Percentiles rank a stretch among this genome's conserved stretches.
These are phyloP conservation scores for Paspalum notatum DNA, from an alignment of 176 grass and related monocot genomes.

Conservation along the genomic window DNA sequence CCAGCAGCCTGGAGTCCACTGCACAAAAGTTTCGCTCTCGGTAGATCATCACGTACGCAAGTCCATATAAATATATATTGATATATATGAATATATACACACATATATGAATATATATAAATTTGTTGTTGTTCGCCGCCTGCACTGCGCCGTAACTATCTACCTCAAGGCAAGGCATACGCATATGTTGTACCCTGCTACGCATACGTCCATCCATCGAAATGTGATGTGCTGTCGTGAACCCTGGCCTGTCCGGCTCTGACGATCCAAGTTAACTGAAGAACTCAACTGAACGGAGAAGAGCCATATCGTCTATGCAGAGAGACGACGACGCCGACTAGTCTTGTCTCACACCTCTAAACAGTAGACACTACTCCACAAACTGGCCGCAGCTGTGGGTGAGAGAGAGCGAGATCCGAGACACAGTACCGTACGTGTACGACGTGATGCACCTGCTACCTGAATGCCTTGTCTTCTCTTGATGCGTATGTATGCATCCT, in stretches of 20 bases:
- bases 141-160: too few species aligned
- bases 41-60: neutral
- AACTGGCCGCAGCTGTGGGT: slow-evolving; percentile 62
- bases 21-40: neutral
- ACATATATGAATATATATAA: neutral
- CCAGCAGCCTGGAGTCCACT: too few species aligned
- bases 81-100: neutral
- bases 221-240: slow-evolving; percentile 19
- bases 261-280: neutral
- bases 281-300: slow-evolving; percentile 15
- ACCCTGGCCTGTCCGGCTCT: neutral
- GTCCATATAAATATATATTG: neutral
- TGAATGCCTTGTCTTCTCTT: slow-evolving; percentile 47
- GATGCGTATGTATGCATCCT: slow-evolving; percentile 10
- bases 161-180: slow-evolving; percentile 6
- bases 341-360: too few species aligned
- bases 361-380: slow-evolving; percentile 35
- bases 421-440: neutral
- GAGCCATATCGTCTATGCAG: slow-evolving; percentile 6
- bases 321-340: neutral
- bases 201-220: neutral
- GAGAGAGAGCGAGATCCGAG: too few species aligned
- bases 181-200: neutral
- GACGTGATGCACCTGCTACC: neutral
- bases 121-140: neutral